phyloP scores from a whole-genome alignment of 2,329 filamentous ascomycete species.

The Kalaharituber pfeilii region DNA sequence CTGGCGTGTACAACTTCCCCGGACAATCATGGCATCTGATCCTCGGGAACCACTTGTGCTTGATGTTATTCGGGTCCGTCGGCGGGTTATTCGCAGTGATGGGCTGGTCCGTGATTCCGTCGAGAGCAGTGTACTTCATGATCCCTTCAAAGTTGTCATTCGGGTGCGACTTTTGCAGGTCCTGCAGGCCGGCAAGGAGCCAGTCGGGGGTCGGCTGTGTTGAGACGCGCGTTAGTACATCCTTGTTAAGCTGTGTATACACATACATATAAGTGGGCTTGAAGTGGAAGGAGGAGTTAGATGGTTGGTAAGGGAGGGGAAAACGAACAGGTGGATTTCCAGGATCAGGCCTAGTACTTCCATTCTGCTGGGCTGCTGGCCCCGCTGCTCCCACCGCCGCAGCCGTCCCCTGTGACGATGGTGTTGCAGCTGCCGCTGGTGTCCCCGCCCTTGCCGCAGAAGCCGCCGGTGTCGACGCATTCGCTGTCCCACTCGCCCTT shows the following conservation, averaged over 20 bases:
- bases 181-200: conserved; percentile 57
- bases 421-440: background rate
- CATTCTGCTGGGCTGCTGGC: background rate
- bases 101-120: conserved; percentile 50
- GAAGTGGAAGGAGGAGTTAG: background rate
- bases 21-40: conserved; percentile 88
- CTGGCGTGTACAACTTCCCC: conserved; percentile 82
- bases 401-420: background rate
- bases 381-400: background rate
- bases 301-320: background rate
- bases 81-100: conserved; percentile 36
- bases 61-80: conserved; percentile 38
- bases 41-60: conserved; percentile 69
- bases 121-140: conserved; percentile 78
- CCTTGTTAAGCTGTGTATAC: too few species aligned
- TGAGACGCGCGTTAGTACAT: background rate
- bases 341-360: background rate
- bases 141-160: conserved; percentile 71
- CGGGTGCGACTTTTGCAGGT: conserved; percentile 53
- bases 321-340: background rate
- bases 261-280: too few species aligned
- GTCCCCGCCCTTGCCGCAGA: background rate
- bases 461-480: background rate
- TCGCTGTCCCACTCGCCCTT: background rate
- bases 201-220: conserved; percentile 39